Conservation (phyloP, 129 eudicot genomes). For the Tanacetum coccineum region DNA sequence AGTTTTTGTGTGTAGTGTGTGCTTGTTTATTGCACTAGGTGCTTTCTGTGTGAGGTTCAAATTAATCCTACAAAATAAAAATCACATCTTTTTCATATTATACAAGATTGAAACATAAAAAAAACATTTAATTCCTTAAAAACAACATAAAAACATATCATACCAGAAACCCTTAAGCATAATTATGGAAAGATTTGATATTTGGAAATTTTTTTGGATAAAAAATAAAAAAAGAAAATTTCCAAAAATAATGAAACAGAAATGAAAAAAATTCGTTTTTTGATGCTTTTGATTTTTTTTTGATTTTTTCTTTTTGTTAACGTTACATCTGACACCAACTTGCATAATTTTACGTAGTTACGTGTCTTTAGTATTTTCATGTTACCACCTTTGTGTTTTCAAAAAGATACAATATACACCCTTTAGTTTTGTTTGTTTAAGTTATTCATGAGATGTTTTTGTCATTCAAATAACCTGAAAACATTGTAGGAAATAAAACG, state of each 20-base stretch:
- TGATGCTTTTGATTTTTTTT: constrained; percentile 24
- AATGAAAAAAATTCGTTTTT: constrained; percentile 22
- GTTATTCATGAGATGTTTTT: not conserved
- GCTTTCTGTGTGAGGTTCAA: no score
- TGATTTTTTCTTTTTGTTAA: not conserved
- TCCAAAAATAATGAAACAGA: constrained; percentile 30
- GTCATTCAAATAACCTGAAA: no score
- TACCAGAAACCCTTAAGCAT: constrained; percentile 32
- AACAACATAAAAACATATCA: not conserved
- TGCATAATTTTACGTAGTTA: constrained; percentile 5
- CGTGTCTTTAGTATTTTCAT: not conserved
- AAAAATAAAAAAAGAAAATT: constrained; percentile 11
- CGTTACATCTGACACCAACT: constrained; percentile 18
- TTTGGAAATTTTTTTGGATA: constrained; percentile 23
- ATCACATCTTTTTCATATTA: not conserved
- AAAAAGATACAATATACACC: constrained; percentile 1
- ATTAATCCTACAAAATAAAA: constrained; percentile 13
- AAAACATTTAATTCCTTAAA: not conserved
- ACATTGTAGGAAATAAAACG: no score
- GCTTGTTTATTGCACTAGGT: no score
- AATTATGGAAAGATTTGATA: constrained; percentile 25
- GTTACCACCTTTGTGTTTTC: not conserved
- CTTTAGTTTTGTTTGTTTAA: not conserved
- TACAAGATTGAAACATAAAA: not conserved
- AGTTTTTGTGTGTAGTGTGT: no score